These are phyloP conservation scores for Brassica rapa DNA, from an alignment of 345 rosid genomes.

Conservation along the genomic window DNA sequence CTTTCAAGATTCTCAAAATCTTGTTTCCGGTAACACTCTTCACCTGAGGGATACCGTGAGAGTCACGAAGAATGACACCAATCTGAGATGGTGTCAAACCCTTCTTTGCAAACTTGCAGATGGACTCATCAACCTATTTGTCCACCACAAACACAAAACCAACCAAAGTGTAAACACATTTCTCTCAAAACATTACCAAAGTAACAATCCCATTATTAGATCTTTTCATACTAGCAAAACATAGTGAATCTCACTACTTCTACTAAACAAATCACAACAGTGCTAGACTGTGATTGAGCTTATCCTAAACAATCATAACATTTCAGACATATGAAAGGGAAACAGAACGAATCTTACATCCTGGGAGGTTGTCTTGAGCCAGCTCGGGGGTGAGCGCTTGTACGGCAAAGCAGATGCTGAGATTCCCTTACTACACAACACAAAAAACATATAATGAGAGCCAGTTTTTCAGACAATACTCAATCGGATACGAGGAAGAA, in stretches of 20 bases:
- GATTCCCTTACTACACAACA: conserved; percentile 53
- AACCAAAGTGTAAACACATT: neutral
- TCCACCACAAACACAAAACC: neutral
- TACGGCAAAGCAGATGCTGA: conserved; percentile 63
- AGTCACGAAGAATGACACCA: conserved; percentile 78
- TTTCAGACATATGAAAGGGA: neutral
- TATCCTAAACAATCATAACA: conserved; percentile 15
- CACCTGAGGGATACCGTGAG: conserved; percentile 75
- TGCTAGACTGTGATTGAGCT: neutral
- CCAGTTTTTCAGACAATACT: neutral
- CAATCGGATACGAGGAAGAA: neutral
- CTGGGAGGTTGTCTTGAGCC: conserved; percentile 60
- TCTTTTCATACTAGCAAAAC: neutral
- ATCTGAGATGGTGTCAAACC: conserved; percentile 80
- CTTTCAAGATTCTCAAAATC: conserved; percentile 65
- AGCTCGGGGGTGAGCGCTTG: conserved; percentile 57
- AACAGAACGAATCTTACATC: conserved; percentile 50
- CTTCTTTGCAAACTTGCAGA: conserved; percentile 75
- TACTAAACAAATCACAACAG: conserved; percentile 5
- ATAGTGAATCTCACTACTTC: neutral
- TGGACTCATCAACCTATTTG: conserved; percentile 60
- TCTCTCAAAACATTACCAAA: neutral
- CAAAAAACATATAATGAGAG: neutral
- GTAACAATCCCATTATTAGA: neutral
- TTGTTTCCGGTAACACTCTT: conserved; percentile 72